Evolutionary conservation across 1,139 yeast species (phyloP).

Genomic region (Suhomyces bolitotheri): DNA sequence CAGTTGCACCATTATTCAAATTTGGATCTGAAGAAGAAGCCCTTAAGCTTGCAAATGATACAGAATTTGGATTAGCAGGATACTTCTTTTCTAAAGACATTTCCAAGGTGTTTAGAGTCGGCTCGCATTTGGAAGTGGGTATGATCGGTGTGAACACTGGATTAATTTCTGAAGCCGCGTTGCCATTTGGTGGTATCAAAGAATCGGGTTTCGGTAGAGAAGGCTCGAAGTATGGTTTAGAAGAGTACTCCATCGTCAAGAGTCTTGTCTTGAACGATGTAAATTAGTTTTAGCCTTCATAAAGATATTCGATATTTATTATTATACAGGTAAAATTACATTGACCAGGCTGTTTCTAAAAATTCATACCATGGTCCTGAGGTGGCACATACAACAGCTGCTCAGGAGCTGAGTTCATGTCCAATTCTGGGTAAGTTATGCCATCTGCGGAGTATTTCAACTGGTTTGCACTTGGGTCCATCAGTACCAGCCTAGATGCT

Average conservation of each 20-base stretch:
- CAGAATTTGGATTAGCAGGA: conserved; percentile 48
- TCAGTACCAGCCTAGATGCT: conserved; percentile 1
- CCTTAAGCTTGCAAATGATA: conserved; percentile 37
- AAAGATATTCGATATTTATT: neutral
- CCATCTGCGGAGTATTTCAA: conserved; percentile 3
- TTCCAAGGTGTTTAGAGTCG: conserved; percentile 55
- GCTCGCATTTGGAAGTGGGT: conserved; percentile 45
- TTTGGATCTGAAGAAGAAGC: conserved; percentile 45
- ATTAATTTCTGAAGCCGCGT: conserved; percentile 46
- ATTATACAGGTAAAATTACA: neutral
- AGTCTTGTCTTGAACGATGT: conserved; percentile 38
- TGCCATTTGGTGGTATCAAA: conserved; percentile 53
- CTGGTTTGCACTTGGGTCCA: conserved; percentile 5
- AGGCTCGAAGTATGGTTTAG: conserved; percentile 49
- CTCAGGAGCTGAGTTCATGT: conserved; percentile 3
- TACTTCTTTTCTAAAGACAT: conserved; percentile 46
- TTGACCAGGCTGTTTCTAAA: neutral
- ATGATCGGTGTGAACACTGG: conserved; percentile 52
- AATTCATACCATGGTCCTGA: conserved; percentile 6
- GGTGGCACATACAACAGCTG: conserved; percentile 7
- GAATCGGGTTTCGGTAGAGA: conserved; percentile 54
- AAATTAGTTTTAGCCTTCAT: neutral
- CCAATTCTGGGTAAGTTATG: conserved; percentile 7
- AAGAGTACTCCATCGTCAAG: conserved; percentile 45
- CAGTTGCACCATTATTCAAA: conserved; percentile 44